Evolutionary conservation across 2,329 filamentous ascomycete genomes (phyloP), one percentile per base, ranked within the genome.

Genomic region (Penicillium sp.): DNA sequence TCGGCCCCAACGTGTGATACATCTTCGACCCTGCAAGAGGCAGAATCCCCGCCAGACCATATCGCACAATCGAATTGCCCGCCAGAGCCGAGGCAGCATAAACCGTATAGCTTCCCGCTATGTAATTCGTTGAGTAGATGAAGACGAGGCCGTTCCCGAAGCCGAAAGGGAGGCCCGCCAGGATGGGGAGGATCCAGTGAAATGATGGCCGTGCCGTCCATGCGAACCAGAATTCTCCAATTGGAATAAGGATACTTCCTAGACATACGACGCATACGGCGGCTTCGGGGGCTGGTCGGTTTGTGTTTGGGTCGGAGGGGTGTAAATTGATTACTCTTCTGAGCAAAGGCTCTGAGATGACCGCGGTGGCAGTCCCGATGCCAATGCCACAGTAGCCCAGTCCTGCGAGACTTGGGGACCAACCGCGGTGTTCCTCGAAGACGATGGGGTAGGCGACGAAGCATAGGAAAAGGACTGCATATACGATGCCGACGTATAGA

Each of bases 371-470:
- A 22, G 82, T 74, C 2, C 82, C 82, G 33, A 83, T 58, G 16
- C 66, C 62, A 4, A 67, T 84, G 10, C 89, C 91, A 11, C 86
- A 70, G 71, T 92, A 95, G 1, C 89, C 83, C 5, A 95, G 82
- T 0, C 91, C 91, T 0, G 86, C 84, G 39, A 88, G 77, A 2
- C 88, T 86, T 0, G 87, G 79, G 1, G 80, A 80, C 91, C 91
- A 95, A 56, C 89, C 89, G 13, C 91, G 87, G 58, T 82, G 69
- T 39, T 88, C 79, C 13, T 82, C 79, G 71, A 92, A 94, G 43
- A 93, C 87, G 57, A 93, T 87, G 0, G 90, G 90, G 70, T 92
- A 92, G 13, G 89, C 89, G 16, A 94, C 87, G 75, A 95, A 95
- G 75, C 89, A 93, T 22, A 94, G 84, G 68, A 92, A 92, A 2